phyloP scores from a whole-genome alignment of 768 basidiomycete species.

The Trametes villosa region DNA sequence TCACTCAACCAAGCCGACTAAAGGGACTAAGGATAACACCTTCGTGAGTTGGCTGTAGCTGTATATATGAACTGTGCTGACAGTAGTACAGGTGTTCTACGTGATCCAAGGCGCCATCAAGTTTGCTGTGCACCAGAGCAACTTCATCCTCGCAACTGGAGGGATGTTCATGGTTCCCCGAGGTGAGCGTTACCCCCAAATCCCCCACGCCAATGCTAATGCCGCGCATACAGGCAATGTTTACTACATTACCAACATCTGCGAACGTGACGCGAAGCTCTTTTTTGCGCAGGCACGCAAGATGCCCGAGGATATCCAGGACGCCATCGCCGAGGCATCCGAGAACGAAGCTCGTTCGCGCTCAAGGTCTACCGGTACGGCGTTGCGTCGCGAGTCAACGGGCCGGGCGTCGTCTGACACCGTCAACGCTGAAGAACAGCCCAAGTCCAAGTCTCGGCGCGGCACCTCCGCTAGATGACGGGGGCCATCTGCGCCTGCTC shows the following conservation, averaged over 20 bases:
- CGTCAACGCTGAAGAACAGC: slow-evolving; percentile 14
- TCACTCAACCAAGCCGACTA: slow-evolving; percentile 79
- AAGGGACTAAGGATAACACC: slow-evolving; percentile 91
- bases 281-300: slow-evolving; percentile 92
- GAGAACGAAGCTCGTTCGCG: slow-evolving; percentile 9
- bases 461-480: slow-evolving; percentile 12
- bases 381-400: slow-evolving; percentile 11
- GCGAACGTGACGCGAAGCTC: slow-evolving; percentile 74
- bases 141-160: slow-evolving; percentile 77
- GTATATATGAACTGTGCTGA: background rate
- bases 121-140: slow-evolving; percentile 80
- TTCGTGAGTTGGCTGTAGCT: slow-evolving; percentile 59
- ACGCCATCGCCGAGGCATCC: slow-evolving; percentile 3
- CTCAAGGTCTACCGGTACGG: slow-evolving; percentile 15
- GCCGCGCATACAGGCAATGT: slow-evolving; percentile 66
- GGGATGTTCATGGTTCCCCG: slow-evolving; percentile 91
- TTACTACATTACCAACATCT: slow-evolving; percentile 90
- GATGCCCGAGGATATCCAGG: slow-evolving; percentile 33
- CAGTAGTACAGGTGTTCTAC: slow-evolving; percentile 62
- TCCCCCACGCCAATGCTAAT: background rate
- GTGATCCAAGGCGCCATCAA: slow-evolving; percentile 89
- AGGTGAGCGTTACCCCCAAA: slow-evolving; percentile 48
- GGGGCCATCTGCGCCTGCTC: background rate
- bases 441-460: slow-evolving; percentile 16
- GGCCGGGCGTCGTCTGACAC: slow-evolving; percentile 23